Conservation (phyloP, 1,284 basidiomycete species). For the Fomitopsis pinicola region DNA sequence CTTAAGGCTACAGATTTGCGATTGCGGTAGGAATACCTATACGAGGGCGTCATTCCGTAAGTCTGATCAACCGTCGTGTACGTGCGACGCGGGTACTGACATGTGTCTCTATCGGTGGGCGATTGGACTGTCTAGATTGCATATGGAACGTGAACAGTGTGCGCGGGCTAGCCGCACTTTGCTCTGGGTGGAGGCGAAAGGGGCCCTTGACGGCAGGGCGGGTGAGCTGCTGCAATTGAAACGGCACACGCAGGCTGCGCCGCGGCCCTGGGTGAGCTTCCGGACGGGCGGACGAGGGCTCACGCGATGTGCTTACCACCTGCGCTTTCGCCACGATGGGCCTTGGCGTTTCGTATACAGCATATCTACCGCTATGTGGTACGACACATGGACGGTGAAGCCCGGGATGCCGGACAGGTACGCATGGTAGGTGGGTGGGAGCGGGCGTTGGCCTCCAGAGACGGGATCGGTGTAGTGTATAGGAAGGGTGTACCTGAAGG, state of each 20-base stretch:
- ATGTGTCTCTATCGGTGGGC: constrained; percentile 4
- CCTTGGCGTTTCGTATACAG: constrained; percentile 17
- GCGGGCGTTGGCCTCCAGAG: constrained; percentile 24
- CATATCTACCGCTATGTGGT: constrained; percentile 38
- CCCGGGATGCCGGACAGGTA: constrained; percentile 64
- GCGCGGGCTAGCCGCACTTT: constrained; percentile 10
- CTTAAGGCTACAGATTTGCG: constrained; percentile 22
- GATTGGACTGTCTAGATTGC: constrained; percentile 4
- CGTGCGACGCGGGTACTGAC: background rate
- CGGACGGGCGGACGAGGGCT: background rate
- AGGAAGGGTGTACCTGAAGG: constrained; percentile 25
- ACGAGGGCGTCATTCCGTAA: background rate
- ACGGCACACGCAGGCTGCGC: constrained; percentile 13
- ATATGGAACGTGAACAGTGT: constrained; percentile 18
- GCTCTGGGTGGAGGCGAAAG: constrained; percentile 9
- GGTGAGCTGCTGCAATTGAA: constrained; percentile 13
- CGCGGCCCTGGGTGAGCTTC: background rate
- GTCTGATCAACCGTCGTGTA: background rate
- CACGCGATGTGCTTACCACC: constrained; percentile 13
- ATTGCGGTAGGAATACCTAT: constrained; percentile 26
- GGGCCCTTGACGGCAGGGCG: constrained; percentile 15
- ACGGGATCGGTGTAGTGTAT: constrained; percentile 14
- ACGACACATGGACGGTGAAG: constrained; percentile 56
- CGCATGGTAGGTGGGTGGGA: constrained; percentile 62
- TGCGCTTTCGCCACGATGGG: constrained; percentile 22